Conservation (phyloP, 768 basidiomycete species). For the Cubamyces sp. region DNA sequence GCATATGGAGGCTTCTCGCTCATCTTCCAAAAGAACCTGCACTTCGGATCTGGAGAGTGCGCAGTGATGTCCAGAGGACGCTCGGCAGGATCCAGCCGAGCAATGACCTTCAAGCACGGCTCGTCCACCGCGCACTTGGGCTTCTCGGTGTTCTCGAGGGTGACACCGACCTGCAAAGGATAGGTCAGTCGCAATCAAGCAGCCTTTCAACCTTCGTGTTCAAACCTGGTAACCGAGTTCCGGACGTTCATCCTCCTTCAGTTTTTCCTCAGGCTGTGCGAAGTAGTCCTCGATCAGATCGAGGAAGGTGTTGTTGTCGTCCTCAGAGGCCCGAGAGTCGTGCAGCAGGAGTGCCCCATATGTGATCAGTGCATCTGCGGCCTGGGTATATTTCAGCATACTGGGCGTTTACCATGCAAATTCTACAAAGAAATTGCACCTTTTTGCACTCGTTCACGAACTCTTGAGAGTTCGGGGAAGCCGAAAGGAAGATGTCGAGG, state of each 20-base stretch:
- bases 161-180: slow-evolving; percentile 67
- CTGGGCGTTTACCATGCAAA: background rate
- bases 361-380: slow-evolving; percentile 77
- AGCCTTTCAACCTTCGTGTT: background rate
- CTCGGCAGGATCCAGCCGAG: slow-evolving; percentile 72
- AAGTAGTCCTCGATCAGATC: slow-evolving; percentile 96
- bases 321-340: slow-evolving; percentile 83
- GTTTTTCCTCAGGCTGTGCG: slow-evolving; percentile 59
- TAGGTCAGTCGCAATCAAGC: background rate
- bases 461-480: slow-evolving; percentile 46
- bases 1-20: slow-evolving; percentile 72
- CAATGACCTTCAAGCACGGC: slow-evolving; percentile 81
- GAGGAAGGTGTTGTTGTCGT: slow-evolving; percentile 81
- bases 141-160: slow-evolving; percentile 96
- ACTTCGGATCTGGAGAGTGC: slow-evolving; percentile 90
- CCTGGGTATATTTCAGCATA: slow-evolving; percentile 45
- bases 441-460: slow-evolving; percentile 68
- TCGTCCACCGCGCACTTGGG: slow-evolving; percentile 84
- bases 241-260: slow-evolving; percentile 80
- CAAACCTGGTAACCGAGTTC: slow-evolving; percentile 91
- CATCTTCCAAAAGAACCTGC: slow-evolving; percentile 93
- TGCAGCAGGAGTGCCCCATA: slow-evolving; percentile 88
- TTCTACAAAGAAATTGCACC: slow-evolving; percentile 39
- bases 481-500: slow-evolving; percentile 69
- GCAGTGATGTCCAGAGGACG: slow-evolving; percentile 83